Evolutionary conservation across 2,329 filamentous ascomycete species (phyloP).

Genomic region (Colletotrichum sp.): DNA sequence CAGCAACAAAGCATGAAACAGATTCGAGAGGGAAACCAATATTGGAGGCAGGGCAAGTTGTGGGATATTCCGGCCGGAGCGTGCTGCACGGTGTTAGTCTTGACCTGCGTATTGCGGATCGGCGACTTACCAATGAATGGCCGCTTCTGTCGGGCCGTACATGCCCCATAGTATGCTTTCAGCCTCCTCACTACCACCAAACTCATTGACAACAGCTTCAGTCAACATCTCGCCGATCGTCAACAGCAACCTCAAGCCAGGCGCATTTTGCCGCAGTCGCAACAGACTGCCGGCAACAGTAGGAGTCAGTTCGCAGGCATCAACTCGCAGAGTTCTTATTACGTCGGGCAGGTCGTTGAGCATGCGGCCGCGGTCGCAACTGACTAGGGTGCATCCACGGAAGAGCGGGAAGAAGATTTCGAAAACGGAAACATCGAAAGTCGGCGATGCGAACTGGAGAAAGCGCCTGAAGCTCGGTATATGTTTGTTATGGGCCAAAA

Average conservation of each 20-base stretch:
- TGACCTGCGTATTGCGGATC: background rate
- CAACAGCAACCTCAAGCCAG: constrained; percentile 72
- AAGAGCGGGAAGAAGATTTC: constrained; percentile 91
- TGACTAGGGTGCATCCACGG: constrained; percentile 74
- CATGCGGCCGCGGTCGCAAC: constrained; percentile 71
- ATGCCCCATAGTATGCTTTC: constrained; percentile 83
- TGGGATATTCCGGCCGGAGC: background rate
- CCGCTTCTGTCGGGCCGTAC: constrained; percentile 93
- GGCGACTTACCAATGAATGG: constrained; percentile 74
- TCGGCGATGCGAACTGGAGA: constrained; percentile 89
- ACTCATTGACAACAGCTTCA: constrained; percentile 76
- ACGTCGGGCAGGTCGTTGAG: constrained; percentile 75
- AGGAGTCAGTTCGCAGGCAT: constrained; percentile 88
- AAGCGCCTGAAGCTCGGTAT: constrained; percentile 81
- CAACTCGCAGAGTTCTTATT: constrained; percentile 70
- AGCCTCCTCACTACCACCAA: constrained; percentile 62
- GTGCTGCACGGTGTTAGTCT: background rate
- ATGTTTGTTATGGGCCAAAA: constrained; percentile 80
- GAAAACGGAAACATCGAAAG: constrained; percentile 94
- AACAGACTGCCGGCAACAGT: constrained; percentile 84
- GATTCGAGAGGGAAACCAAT: constrained; percentile 84
- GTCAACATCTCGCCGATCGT: constrained; percentile 96
- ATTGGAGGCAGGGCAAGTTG: constrained; percentile 39
- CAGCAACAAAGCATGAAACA: constrained; percentile 77
- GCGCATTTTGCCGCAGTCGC: constrained; percentile 69